Evolutionary conservation across 1,284 basidiomycete genomes (phyloP), one percentile per base, ranked within the genome.

Genomic region (Pascua sp.): DNA sequence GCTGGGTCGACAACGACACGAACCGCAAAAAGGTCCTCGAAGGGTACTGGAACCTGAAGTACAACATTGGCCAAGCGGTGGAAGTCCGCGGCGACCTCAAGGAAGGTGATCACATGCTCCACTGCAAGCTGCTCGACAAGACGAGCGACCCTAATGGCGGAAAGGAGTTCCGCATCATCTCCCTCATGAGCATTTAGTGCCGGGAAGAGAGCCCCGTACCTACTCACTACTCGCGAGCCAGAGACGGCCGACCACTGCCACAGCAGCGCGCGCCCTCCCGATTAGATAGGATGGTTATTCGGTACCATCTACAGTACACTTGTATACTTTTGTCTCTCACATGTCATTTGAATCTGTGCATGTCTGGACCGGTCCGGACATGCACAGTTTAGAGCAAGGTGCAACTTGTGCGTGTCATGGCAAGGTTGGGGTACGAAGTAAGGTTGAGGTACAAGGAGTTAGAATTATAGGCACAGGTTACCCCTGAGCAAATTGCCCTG

Each of bases 1-100:
- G 75, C 58, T 75, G 72, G 71, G 66, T 75, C 10, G 73, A 77
- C 53, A 66, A 70, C 40, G 63, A 69, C 9, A 46, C 10, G 8
- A 52, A 59, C 17, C 49, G 54, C 24, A 54, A 51, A 11, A 49
- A 57, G 47, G 51, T 52, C 38, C 45, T 71, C 15, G 66, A 69
- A n/a, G 73, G 66, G 13, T 71, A 69, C 49, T 69, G 67, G 67
- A 51, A 62, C 11, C 11, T 51, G 38, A 56, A 51, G 9, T 63
- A 56, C 55, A 71, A 68, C 52, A 64, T 51, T 12, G 42, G 51
- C 8, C 37, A 17, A 36, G 12, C 39, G 16, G 24, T 51, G 24
- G 24, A 32, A 32, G 46, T 11, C 11, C 39, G 53, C 15, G 51
- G 36, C 13, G 39, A 42, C 3, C 38, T 59, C 11, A 0, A 24